phyloP scores from a whole-genome alignment of 371 early-diverging fungal genomes.

The Dinochytrium kinnereticum region DNA sequence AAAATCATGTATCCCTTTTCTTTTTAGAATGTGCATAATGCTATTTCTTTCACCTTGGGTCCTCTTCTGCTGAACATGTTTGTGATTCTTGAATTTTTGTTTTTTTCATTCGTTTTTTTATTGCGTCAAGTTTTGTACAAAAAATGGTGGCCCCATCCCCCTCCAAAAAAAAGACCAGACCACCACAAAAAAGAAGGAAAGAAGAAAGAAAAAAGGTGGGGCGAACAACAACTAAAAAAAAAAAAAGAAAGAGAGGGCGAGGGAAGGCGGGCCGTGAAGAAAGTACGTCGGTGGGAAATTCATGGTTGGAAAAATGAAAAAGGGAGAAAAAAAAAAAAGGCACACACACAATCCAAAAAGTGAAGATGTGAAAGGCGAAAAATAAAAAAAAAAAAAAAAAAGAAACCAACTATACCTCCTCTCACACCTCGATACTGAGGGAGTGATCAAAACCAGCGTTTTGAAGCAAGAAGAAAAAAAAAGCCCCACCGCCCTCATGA shows the following conservation, averaged over 20 bases:
- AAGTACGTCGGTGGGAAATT: not conserved
- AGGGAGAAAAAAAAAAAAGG: not conserved
- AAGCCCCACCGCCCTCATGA: too few species aligned
- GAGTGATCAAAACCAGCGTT: too few species aligned
- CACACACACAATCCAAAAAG: not conserved
- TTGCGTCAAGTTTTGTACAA: too few species aligned
- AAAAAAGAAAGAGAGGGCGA: not conserved
- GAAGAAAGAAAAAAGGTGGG: not conserved
- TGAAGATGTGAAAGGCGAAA: not conserved
- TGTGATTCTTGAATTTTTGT: not conserved
- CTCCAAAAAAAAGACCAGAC: not conserved
- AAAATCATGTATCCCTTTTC: too few species aligned
- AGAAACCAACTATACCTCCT: too few species aligned
- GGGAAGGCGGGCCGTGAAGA: not conserved
- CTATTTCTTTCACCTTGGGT: too few species aligned
- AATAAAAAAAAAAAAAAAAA: conserved; percentile 14
- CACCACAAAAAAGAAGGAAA: not conserved
- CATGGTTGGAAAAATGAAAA: conserved; percentile 2
- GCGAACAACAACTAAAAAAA: not conserved
- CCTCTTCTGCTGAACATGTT: not conserved
- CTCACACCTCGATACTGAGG: too few species aligned
- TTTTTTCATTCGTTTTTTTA: not conserved
- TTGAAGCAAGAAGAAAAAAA: too few species aligned
- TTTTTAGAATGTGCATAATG: too few species aligned
- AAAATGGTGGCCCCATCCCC: too few species aligned